phyloP scores from a whole-genome alignment of 495 filamentous ascomycete species.

The Podospora didyma region DNA sequence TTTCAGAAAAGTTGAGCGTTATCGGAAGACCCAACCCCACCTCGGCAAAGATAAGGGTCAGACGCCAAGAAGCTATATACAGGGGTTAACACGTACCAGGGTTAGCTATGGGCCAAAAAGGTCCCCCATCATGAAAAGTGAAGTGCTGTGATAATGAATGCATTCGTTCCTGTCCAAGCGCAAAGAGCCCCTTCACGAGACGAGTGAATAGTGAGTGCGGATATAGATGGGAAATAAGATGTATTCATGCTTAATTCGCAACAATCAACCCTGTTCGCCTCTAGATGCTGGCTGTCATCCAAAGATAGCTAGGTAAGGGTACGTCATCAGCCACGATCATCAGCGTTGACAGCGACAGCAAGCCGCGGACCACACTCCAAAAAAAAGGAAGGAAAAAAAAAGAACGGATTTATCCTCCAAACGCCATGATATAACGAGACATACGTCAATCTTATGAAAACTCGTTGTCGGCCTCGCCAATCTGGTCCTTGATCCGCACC shows the following conservation, averaged over 20 bases:
- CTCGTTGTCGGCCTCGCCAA: constrained; percentile 67
- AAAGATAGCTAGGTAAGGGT: too few species aligned
- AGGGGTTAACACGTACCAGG: not conserved
- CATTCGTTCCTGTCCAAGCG: too few species aligned
- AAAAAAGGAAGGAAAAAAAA: not conserved
- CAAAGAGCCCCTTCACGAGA: too few species aligned
- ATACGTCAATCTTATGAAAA: constrained; percentile 32
- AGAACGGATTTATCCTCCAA: constrained; percentile 10
- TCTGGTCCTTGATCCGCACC: constrained; percentile 73
- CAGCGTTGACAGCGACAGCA: not conserved
- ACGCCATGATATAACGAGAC: constrained; percentile 14
- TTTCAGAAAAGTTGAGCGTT: constrained; percentile 27
- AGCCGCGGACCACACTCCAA: too few species aligned
- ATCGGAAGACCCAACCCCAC: constrained; percentile 22
- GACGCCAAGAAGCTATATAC: not conserved
- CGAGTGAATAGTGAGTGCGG: too few species aligned
- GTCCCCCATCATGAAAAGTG: too few species aligned
- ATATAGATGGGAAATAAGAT: too few species aligned
- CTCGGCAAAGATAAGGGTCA: constrained; percentile 22
- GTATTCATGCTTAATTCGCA: too few species aligned
- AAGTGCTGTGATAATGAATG: too few species aligned
- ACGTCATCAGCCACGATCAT: too few species aligned
- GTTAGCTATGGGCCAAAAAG: not conserved
- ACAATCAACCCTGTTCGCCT: too few species aligned
- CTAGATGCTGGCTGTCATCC: too few species aligned